phyloP scores from a whole-genome alignment of 2,329 filamentous ascomycete species.

The Neophaeococcomyces aloes region DNA sequence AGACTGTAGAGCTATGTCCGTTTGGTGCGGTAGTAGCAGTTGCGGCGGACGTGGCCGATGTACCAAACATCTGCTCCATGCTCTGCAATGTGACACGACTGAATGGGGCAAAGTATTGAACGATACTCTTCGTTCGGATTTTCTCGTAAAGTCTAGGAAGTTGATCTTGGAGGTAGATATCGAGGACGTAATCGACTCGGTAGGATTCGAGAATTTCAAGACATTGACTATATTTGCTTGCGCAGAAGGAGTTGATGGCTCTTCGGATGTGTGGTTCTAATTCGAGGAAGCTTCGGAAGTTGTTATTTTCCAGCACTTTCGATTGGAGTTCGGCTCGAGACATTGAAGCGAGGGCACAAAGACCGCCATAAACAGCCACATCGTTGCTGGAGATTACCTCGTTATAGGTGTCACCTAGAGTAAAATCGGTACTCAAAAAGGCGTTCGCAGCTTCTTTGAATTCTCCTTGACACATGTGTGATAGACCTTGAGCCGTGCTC shows the following conservation, averaged over 20 bases:
- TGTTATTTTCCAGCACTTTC: conserved; percentile 65
- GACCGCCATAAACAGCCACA: conserved; percentile 79
- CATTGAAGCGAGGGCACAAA: conserved; percentile 86
- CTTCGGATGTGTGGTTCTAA: conserved; percentile 89
- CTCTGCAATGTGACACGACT: conserved; percentile 72
- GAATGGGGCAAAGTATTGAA: conserved; percentile 86
- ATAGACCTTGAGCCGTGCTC: conserved; percentile 50
- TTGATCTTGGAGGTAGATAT: conserved; percentile 71
- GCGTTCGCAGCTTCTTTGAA: conserved; percentile 58
- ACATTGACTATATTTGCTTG: conserved; percentile 78
- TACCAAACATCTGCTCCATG: conserved; percentile 66
- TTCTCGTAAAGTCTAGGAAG: conserved; percentile 57
- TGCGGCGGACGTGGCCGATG: conserved; percentile 38
- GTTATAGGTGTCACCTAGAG: conserved; percentile 49
- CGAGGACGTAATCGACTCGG: conserved; percentile 76
- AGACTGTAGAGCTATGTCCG: not conserved
- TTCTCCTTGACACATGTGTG: conserved; percentile 45
- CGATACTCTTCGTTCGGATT: conserved; percentile 83
- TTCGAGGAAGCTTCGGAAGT: conserved; percentile 80
- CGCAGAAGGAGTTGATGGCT: conserved; percentile 79
- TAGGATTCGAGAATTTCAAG: conserved; percentile 73
- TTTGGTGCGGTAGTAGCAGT: conserved; percentile 43
- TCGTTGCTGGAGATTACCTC: conserved; percentile 74
- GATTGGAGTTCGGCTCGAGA: conserved; percentile 62
- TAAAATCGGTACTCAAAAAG: conserved; percentile 58